Evolutionary conservation across 441 rosid species (phyloP).

Genomic region (Syzygium malaccense): DNA sequence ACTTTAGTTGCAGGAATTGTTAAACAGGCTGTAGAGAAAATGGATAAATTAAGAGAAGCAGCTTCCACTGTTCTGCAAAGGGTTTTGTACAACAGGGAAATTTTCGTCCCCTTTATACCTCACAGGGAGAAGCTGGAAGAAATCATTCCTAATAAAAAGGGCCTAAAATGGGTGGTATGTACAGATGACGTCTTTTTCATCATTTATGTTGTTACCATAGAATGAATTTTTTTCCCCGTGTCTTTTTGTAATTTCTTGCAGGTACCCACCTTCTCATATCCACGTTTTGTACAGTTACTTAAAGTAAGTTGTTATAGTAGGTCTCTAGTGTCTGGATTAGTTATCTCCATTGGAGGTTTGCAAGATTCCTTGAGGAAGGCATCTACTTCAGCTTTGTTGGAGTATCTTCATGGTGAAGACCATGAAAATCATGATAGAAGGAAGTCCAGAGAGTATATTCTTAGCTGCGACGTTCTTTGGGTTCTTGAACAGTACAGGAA

Average conservation of each 20-base stretch:
- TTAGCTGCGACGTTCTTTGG: constrained; percentile 70
- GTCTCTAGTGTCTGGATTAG: constrained; percentile 73
- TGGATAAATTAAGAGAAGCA: constrained; percentile 92
- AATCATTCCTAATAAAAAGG: constrained; percentile 44
- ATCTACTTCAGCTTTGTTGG: constrained; percentile 66
- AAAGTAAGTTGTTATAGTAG: constrained; percentile 60
- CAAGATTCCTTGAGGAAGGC: constrained; percentile 82
- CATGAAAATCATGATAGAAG: constrained; percentile 28
- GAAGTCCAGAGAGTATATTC: constrained; percentile 37
- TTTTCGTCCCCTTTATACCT: constrained; percentile 60
- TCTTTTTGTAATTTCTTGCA: constrained; percentile 31
- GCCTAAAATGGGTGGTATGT: constrained; percentile 79
- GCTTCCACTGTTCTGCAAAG: constrained; percentile 78
- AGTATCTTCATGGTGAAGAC: constrained; percentile 54
- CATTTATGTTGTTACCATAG: background rate
- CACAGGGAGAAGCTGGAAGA: constrained; percentile 66
- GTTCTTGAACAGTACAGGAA: constrained; percentile 68
- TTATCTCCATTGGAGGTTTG: constrained; percentile 84
- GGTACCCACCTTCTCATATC: constrained; percentile 83
- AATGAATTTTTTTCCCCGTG: background rate
- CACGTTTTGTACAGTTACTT: constrained; percentile 71
- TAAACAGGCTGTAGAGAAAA: constrained; percentile 95
- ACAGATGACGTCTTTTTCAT: background rate
- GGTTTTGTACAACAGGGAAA: constrained; percentile 49
- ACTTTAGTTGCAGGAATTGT: constrained; percentile 48